phyloP scores from a whole-genome alignment of 208 protist species.

The Wallacemonas sp. region DNA sequence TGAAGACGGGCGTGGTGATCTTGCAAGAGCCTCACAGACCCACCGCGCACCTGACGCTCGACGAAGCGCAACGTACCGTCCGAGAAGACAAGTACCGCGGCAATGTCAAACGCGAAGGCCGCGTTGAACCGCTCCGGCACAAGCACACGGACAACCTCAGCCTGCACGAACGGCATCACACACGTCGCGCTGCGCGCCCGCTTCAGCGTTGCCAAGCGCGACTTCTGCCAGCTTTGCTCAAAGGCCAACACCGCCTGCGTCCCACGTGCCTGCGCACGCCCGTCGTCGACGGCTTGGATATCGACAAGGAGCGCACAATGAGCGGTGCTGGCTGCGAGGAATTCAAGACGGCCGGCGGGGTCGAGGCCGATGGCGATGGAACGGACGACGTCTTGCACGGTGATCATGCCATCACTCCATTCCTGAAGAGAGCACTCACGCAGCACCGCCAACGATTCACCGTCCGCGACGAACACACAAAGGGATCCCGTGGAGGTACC shows the following conservation, averaged over 20 bases:
- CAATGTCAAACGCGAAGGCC: slow-evolving; percentile 61
- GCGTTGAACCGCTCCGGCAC: slow-evolving; percentile 47
- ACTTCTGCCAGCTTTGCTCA: slow-evolving; percentile 8
- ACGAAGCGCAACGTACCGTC: slow-evolving; percentile 61
- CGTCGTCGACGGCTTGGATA: slow-evolving; percentile 18
- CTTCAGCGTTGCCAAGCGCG: slow-evolving; percentile 3
- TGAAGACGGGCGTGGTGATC: slow-evolving; percentile 38
- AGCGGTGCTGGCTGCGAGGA: slow-evolving; percentile 44
- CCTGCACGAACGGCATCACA: slow-evolving; percentile 25
- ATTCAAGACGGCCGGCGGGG: slow-evolving; percentile 57
- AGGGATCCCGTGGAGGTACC: slow-evolving; percentile 54
- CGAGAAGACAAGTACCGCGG: slow-evolving; percentile 52
- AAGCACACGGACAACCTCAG: slow-evolving; percentile 58
- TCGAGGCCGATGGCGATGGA: slow-evolving; percentile 59
- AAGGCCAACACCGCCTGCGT: slow-evolving; percentile 37
- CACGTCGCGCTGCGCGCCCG: slow-evolving; percentile 31
- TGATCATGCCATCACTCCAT: slow-evolving; percentile 30
- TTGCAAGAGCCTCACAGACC: slow-evolving; percentile 43
- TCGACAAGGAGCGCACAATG: slow-evolving; percentile 47
- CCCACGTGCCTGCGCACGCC: slow-evolving; percentile 15
- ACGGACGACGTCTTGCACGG: slow-evolving; percentile 25
- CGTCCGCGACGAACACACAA: slow-evolving; percentile 44
- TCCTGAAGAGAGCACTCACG: slow-evolving; percentile 26
- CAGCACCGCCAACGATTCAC: slow-evolving; percentile 27
- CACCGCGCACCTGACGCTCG: slow-evolving; percentile 45